Conservation (phyloP, 1,284 basidiomycete genomes). For the Naganishia albida region DNA sequence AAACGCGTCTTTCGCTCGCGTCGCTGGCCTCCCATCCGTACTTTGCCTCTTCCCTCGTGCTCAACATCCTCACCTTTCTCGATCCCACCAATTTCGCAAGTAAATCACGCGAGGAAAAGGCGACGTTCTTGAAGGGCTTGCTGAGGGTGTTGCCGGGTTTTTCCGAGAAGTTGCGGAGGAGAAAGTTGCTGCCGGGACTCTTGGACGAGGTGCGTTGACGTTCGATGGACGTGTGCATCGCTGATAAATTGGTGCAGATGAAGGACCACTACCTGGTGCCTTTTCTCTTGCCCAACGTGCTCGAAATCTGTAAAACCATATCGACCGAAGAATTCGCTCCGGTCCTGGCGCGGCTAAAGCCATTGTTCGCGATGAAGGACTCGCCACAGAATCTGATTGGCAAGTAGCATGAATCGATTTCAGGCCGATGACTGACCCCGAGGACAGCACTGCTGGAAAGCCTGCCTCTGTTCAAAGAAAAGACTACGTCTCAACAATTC, state of each 20-base stretch:
- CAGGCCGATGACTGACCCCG: not conserved
- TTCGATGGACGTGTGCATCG: too few relatives aligned
- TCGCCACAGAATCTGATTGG: conserved; percentile 95
- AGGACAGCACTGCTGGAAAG: conserved; percentile 74
- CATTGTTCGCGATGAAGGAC: conserved; percentile 86
- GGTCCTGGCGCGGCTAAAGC: conserved; percentile 81
- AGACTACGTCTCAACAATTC: conserved; percentile 84
- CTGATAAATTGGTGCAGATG: conserved; percentile 63
- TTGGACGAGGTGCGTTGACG: conserved; percentile 73
- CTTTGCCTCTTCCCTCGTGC: conserved; percentile 88
- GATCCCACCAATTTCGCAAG: conserved; percentile 93
- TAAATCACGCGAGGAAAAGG: conserved; percentile 91
- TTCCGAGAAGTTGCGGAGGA: conserved; percentile 77
- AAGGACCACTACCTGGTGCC: conserved; percentile 88
- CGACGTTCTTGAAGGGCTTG: conserved; percentile 91
- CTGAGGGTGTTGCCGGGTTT: conserved; percentile 80
- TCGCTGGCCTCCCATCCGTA: conserved; percentile 80
- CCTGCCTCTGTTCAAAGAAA: conserved; percentile 79
- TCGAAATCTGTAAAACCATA: conserved; percentile 79
- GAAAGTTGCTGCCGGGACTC: conserved; percentile 93
- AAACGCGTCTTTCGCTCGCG: conserved; percentile 70
- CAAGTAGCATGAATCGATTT: conserved; percentile 35
- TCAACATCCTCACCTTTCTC: conserved; percentile 94
- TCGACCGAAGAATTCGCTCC: conserved; percentile 77
- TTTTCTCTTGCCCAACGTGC: conserved; percentile 97